phyloP scores from a whole-genome alignment of 2,329 filamentous ascomycete genomes.

The Fusarium sp. region DNA sequence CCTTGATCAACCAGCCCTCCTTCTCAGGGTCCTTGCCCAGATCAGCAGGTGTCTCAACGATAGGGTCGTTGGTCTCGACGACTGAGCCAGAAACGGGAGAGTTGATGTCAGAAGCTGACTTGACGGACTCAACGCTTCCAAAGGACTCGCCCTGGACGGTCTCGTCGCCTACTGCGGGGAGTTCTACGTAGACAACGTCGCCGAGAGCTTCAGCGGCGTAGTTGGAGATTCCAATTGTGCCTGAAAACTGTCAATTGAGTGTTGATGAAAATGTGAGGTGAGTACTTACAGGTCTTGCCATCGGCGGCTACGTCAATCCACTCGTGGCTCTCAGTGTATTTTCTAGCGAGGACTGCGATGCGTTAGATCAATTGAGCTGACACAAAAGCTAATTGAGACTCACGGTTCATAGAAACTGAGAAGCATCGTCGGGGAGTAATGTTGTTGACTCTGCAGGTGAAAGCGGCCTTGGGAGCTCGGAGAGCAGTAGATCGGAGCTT shows the following conservation, averaged over 20 bases:
- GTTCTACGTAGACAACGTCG: conserved; percentile 91
- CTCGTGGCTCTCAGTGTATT: conserved; percentile 91
- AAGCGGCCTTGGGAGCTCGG: conserved; percentile 34
- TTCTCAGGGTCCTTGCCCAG: conserved; percentile 82
- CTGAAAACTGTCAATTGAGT: conserved; percentile 51
- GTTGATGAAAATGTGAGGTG: too few species aligned
- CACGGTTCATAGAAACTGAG: conserved; percentile 43
- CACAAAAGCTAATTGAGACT: not conserved
- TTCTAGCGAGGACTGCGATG: conserved; percentile 35
- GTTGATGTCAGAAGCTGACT: conserved; percentile 91
- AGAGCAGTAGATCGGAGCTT: conserved; percentile 40
- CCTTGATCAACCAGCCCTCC: conserved; percentile 84
- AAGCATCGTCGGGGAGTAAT: conserved; percentile 41
- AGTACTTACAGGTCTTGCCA: conserved; percentile 62
- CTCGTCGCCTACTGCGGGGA: conserved; percentile 74
- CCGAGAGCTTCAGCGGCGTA: conserved; percentile 88
- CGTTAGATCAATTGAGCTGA: not conserved
- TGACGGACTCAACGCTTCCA: conserved; percentile 91
- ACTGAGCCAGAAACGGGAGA: conserved; percentile 81
- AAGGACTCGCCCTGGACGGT: conserved; percentile 79
- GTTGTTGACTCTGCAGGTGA: conserved; percentile 26
- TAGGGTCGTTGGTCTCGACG: conserved; percentile 70
- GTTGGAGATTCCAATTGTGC: conserved; percentile 80
- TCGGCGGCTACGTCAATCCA: conserved; percentile 83
- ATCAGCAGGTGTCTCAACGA: conserved; percentile 44